phyloP scores from a whole-genome alignment of 768 basidiomycete genomes.

The Kwoniella sp. region DNA sequence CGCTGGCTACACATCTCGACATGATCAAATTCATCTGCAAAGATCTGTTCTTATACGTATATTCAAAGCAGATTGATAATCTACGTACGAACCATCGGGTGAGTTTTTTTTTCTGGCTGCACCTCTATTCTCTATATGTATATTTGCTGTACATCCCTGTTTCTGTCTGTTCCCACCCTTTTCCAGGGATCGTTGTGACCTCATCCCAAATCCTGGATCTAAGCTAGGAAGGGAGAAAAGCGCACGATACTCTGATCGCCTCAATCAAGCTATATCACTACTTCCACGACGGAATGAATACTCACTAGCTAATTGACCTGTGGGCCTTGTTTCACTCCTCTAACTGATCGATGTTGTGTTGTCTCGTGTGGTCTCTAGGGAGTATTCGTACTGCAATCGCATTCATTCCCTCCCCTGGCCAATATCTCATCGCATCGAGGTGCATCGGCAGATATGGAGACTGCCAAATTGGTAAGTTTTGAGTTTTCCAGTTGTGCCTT shows the following conservation, averaged over 20 bases:
- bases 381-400: slow-evolving; percentile 90
- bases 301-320: too few relatives aligned
- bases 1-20: slow-evolving; percentile 82
- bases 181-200: too few relatives aligned
- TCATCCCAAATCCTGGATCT: too few relatives aligned
- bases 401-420: slow-evolving; percentile 79
- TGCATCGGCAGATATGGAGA: slow-evolving; percentile 69
- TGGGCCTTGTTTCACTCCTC: too few relatives aligned
- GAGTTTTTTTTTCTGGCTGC: slow-evolving; percentile 40
- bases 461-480: slow-evolving; percentile 68
- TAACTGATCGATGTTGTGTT: too few relatives aligned
- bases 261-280: too few relatives aligned
- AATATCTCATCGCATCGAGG: slow-evolving; percentile 81
- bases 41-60: slow-evolving; percentile 87
- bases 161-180: too few relatives aligned
- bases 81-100: slow-evolving; percentile 91
- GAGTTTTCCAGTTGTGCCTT: neutral
- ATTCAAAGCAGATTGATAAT: slow-evolving; percentile 95
- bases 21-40: slow-evolving; percentile 95
- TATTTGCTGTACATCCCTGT: too few relatives aligned
- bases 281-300: too few relatives aligned
- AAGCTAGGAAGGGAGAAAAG: too few relatives aligned
- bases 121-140: too few relatives aligned
- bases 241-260: too few relatives aligned
- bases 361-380: slow-evolving; percentile 61